phyloP scores from a whole-genome alignment of 495 filamentous ascomycete species.

The Hypoxylon fuscum region DNA sequence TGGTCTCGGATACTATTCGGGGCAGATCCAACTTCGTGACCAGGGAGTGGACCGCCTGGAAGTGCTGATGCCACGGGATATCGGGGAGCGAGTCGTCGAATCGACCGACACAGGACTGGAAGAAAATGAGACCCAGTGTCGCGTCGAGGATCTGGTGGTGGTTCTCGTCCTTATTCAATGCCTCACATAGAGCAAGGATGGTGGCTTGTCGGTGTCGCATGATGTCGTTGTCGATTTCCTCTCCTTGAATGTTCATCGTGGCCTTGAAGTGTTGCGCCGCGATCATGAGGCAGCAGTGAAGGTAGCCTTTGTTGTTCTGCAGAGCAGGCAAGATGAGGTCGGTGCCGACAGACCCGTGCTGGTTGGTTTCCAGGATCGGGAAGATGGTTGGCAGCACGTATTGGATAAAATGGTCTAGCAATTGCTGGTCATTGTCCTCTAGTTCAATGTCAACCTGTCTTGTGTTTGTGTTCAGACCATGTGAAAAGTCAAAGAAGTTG shows the following conservation, averaged over 20 bases:
- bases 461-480: constrained; percentile 62
- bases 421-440: constrained; percentile 84
- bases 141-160: constrained; percentile 92
- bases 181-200: constrained; percentile 85
- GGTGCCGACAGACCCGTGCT: constrained; percentile 77
- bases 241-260: constrained; percentile 67
- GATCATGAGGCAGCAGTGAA: constrained; percentile 96
- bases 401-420: constrained; percentile 92
- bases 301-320: constrained; percentile 88
- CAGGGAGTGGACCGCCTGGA: constrained; percentile 85
- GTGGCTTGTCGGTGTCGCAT: constrained; percentile 92
- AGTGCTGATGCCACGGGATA: constrained; percentile 96
- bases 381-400: constrained; percentile 89
- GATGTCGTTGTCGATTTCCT: constrained; percentile 89
- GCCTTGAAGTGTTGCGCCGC: constrained; percentile 94
- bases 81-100: constrained; percentile 88
- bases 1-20: constrained; percentile 64
- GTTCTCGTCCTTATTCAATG: constrained; percentile 79
- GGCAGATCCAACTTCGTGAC: constrained; percentile 87
- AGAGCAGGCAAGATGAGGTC: constrained; percentile 85
- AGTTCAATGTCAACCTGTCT: constrained; percentile 80
- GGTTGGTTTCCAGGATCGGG: constrained; percentile 88
- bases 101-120: constrained; percentile 91
- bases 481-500: constrained; percentile 79
- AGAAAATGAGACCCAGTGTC: constrained; percentile 95